Percentiles rank a stretch among this genome's conserved stretches.
Conservation (phyloP, 1,284 basidiomycete genomes). For the Ceratobasidium sp. region DNA sequence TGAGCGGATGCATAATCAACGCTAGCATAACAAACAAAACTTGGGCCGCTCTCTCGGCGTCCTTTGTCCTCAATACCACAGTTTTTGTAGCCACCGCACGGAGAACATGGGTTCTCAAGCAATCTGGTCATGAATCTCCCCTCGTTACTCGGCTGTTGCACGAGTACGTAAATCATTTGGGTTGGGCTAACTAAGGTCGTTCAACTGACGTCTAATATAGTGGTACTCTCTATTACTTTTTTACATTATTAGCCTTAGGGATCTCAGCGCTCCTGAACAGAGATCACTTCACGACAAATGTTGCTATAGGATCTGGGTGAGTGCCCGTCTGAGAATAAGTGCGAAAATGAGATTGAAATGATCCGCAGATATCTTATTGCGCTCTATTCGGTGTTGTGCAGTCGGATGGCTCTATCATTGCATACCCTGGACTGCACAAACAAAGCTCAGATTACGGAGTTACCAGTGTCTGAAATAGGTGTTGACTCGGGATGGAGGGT, state of each 20-base stretch:
- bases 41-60: background rate
- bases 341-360: background rate
- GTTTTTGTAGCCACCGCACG: background rate
- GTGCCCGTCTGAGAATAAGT: background rate
- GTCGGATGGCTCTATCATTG: background rate
- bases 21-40: background rate
- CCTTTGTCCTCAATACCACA: background rate
- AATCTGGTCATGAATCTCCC: background rate
- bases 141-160: constrained; percentile 8
- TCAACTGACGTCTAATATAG: constrained; percentile 1
- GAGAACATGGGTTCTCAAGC: background rate
- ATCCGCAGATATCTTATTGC: background rate
- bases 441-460: too few relatives aligned
- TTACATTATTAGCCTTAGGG: constrained; percentile 6
- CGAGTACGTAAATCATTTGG: constrained; percentile 7
- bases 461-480: too few relatives aligned
- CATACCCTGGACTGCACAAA: background rate
- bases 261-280: background rate
- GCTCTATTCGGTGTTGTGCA: background rate
- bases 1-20: constrained; percentile 7
- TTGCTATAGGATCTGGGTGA: too few relatives aligned
- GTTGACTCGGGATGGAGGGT: too few relatives aligned
- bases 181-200: too few relatives aligned
- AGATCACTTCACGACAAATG: too few relatives aligned
- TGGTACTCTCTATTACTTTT: constrained; percentile 4